phyloP scores from a whole-genome alignment of 108 stramenopile species.

The Pseudonitzschia multiseries region DNA sequence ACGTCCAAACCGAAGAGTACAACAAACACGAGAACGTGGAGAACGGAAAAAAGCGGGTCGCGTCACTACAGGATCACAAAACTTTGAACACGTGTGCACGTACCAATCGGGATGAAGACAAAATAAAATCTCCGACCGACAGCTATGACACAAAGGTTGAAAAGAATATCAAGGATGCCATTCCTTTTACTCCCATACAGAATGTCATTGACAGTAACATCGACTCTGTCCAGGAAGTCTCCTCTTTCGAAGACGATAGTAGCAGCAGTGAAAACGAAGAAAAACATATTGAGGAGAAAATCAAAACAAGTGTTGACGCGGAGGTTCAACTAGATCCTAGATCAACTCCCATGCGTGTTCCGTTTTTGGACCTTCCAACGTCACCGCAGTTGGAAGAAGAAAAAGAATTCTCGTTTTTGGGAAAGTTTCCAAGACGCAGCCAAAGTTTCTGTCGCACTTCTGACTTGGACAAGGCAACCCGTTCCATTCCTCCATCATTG shows the following conservation, averaged over 20 bases:
- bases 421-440: background rate
- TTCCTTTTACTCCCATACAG: background rate
- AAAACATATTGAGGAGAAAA: background rate
- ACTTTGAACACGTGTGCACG: too few species aligned
- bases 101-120: too few species aligned
- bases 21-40: too few species aligned
- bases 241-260: background rate
- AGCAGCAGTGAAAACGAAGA: background rate
- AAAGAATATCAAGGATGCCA: background rate
- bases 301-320: background rate
- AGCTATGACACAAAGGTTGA: background rate
- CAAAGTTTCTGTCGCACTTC: background rate
- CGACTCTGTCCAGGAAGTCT: background rate
- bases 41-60: too few species aligned
- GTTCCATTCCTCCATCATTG: background rate
- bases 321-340: background rate
- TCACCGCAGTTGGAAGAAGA: background rate
- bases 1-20: too few species aligned
- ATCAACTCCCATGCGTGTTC: background rate
- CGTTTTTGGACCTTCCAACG: background rate
- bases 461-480: background rate
- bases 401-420: slow-evolving; percentile 1
- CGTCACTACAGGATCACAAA: too few species aligned
- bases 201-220: background rate
- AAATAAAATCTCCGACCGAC: too few species aligned